Percentiles rank a stretch among this genome's conserved stretches.
Conservation (phyloP, 2,329 filamentous ascomycete genomes). For the Aspergillus awamori region DNA sequence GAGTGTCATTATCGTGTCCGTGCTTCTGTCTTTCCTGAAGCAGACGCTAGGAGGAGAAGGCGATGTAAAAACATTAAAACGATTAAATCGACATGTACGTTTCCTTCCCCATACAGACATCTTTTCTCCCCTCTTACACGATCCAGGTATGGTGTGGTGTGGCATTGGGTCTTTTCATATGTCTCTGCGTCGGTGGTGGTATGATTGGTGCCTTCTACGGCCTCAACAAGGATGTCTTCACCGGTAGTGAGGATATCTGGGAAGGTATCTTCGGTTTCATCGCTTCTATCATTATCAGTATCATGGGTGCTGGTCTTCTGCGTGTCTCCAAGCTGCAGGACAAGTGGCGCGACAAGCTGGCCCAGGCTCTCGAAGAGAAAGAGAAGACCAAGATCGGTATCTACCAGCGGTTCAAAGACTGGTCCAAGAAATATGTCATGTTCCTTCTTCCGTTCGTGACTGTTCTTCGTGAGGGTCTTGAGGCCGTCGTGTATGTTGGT, state of each 20-base stretch:
- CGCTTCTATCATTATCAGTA: conserved; percentile 76
- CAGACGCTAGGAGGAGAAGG: conserved; percentile 71
- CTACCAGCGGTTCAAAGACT: conserved; percentile 59
- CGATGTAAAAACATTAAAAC: conserved; percentile 67
- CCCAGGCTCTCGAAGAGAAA: conserved; percentile 64
- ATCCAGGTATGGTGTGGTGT: conserved; percentile 70
- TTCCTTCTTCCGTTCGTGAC: conserved; percentile 85
- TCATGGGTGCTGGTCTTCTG: conserved; percentile 78
- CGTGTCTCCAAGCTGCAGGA: conserved; percentile 81
- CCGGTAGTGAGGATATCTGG: conserved; percentile 72
- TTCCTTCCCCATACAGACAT: background rate
- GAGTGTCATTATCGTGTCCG: conserved; percentile 80
- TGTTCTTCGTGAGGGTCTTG: conserved; percentile 22
- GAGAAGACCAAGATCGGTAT: conserved; percentile 40
- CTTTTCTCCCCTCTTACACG: background rate
- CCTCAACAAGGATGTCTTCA: conserved; percentile 68
- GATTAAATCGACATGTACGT: conserved; percentile 64
- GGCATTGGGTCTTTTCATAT: conserved; percentile 63
- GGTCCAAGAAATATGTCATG: conserved; percentile 80
- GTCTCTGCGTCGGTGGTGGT: conserved; percentile 65
- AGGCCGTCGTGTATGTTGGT: conserved; percentile 23
- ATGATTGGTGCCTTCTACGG: conserved; percentile 76
- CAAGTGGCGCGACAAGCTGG: conserved; percentile 85
- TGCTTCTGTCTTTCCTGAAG: conserved; percentile 83
- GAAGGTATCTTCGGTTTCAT: conserved; percentile 78